A percentile compares a stretch with the other conserved stretches of the same genome.
phyloP scores from a whole-genome alignment of 805 yeast species.

The Candida sanyiensis region DNA sequence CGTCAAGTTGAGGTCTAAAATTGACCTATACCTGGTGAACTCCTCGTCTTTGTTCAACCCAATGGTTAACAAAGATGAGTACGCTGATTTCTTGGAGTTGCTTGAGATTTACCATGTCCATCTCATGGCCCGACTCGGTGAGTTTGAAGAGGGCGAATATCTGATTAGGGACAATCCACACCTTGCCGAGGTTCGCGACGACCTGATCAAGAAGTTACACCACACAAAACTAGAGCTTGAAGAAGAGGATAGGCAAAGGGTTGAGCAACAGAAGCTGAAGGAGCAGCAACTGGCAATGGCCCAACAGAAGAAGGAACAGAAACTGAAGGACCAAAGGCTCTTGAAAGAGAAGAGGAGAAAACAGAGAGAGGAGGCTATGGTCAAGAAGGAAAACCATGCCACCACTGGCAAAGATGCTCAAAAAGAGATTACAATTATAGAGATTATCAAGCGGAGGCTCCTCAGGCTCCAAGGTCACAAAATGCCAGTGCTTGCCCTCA shows the following conservation, averaged over 20 bases:
- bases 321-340: constrained; percentile 12
- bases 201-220: constrained; percentile 12
- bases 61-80: constrained; percentile 1
- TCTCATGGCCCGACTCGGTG: constrained; percentile 18
- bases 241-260: constrained; percentile 10
- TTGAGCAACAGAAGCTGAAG: constrained; percentile 13
- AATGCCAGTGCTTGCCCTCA: constrained; percentile 6
- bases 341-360: constrained; percentile 5
- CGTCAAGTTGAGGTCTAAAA: constrained; percentile 12
- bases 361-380: not conserved
- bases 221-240: constrained; percentile 10
- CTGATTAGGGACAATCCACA: constrained; percentile 18
- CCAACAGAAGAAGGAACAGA: constrained; percentile 14
- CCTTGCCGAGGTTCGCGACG: constrained; percentile 13
- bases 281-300: constrained; percentile 1
- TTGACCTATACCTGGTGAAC: constrained; percentile 21
- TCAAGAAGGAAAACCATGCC: not conserved
- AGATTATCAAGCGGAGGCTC: constrained; percentile 15
- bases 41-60: constrained; percentile 7
- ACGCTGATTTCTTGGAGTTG: constrained; percentile 15
- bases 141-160: constrained; percentile 20
- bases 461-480: constrained; percentile 6
- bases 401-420: not conserved
- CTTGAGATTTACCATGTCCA: constrained; percentile 22
- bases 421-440: constrained; percentile 10